Conservation (phyloP, 1,139 yeast genomes). For the Zygoascus meyerae region DNA sequence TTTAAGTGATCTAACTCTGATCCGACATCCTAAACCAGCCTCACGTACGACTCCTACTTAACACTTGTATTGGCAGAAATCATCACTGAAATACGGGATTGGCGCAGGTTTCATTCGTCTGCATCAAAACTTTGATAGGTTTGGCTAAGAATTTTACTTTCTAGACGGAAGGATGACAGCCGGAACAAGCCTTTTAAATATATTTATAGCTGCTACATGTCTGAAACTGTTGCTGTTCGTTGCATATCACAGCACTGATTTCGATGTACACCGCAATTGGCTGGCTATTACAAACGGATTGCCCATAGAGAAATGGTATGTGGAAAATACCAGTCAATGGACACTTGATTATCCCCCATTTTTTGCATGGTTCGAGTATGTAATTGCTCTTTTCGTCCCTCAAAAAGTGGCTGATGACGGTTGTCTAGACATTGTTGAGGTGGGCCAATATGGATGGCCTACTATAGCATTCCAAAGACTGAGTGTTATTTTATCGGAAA, state of each 20-base stretch:
- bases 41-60: no score
- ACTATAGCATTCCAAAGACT: conserved; percentile 76
- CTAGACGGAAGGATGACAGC: background rate
- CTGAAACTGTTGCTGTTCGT: conserved; percentile 47
- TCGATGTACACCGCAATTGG: conserved; percentile 97
- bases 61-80: no score
- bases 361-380: conserved; percentile 92
- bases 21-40: no score
- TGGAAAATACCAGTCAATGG: conserved; percentile 84
- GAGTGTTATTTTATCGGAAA: conserved; percentile 75
- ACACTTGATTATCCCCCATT: conserved; percentile 97
- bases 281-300: conserved; percentile 79
- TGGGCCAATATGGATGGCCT: conserved; percentile 66
- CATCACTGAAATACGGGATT: no score
- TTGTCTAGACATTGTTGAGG: conserved; percentile 61
- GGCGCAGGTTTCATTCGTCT: no score
- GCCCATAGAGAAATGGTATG: conserved; percentile 78
- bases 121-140: background rate
- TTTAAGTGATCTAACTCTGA: no score
- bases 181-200: conserved; percentile 50
- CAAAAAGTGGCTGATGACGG: conserved; percentile 58
- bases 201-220: conserved; percentile 56
- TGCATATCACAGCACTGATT: conserved; percentile 75
- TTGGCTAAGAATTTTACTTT: no score
- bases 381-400: conserved; percentile 68